Percentiles rank a stretch among this genome's conserved stretches.
These are phyloP conservation scores for Tricholoma hemisulphureum DNA, from an alignment of 768 basidiomycete genomes.

Conservation along the genomic window DNA sequence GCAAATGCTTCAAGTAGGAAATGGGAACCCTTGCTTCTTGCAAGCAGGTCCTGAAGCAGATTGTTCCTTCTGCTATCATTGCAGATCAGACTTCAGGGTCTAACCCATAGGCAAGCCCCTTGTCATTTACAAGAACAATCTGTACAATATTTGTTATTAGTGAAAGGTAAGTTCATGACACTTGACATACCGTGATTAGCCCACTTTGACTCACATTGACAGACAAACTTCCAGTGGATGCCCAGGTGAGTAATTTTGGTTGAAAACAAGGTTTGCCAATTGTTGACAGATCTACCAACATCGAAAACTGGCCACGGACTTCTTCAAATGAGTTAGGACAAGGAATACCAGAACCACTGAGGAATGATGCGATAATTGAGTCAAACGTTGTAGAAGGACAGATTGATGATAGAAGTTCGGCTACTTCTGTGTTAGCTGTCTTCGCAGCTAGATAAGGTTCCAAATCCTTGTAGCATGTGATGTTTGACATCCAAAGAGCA, in stretches of 20 bases:
- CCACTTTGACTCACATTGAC: neutral
- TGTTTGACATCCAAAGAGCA: constrained; percentile 4
- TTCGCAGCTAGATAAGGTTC: neutral
- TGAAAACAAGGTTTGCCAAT: neutral
- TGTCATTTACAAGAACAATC: neutral
- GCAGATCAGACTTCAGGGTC: neutral
- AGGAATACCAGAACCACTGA: neutral
- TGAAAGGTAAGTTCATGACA: neutral
- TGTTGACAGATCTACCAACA: neutral
- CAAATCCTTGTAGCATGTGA: constrained; percentile 1
- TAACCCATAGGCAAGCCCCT: neutral
- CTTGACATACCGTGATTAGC: neutral
- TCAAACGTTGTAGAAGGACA: neutral
- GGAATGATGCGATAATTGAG: neutral
- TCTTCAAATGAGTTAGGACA: neutral
- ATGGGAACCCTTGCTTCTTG: neutral
- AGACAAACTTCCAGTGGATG: constrained; percentile 2
- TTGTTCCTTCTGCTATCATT: neutral
- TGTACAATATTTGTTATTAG: neutral
- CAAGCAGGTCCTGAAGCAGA: neutral
- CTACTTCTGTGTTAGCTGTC: neutral
- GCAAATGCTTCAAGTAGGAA: neutral
- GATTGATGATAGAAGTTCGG: neutral
- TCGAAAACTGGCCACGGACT: neutral
- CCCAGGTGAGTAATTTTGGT: constrained; percentile 4